Base-by-base conservation (phyloP, 2,329 filamentous ascomycete genomes). In the Pseudogymnoascus sp. region DNA sequence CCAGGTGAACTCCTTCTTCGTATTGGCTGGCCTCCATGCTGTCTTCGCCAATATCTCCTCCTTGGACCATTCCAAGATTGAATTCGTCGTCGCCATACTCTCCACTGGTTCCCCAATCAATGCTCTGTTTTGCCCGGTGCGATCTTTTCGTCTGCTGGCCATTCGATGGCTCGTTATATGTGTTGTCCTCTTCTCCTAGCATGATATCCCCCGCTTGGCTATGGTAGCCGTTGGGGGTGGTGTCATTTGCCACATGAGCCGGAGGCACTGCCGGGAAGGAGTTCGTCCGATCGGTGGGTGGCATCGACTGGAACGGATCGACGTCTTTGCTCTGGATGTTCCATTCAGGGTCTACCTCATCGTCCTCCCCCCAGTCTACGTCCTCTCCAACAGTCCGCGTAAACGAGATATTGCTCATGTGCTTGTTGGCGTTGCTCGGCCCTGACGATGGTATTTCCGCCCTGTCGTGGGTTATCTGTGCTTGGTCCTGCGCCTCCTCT, bases 1-100 rank as follows among this genome's bases (percentile, higher is more conserved):
- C 84, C 64, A 91, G 74, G 1, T 88, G 88, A 3, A 91, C 64
- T 0, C 88, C 88, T 75, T 91, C 88, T 64, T 89, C 87, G 66
- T 82, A 91, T 56, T 71, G 65, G 14, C 63, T 63, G 25, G 88
- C 82, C 1, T 77, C 75, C 21, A 76, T 76, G 38, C 80, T 76
- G 37, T 77, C 77, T 11, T 77, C 67, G 14, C 43, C 31, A 9
- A 68, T 40, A 49, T 70, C 67, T 18, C 71, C 69, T 3, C 71
- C 68, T 34, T 56, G 49, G 28, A 56, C 49, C 49, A 56, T 56
- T 16, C 49, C 49, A 3, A 56, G 23, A 31, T 40, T 42, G 38
- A 62, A 25, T 28, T 46, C 59, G 59, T 40, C 37, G 31, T 43
- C 46, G 8, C 37, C n/a, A 59, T 56, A 3, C 59, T 59, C 6